phyloP scores from a whole-genome alignment of 129 eudicot genomes.

The Flaveria ramosissima region DNA sequence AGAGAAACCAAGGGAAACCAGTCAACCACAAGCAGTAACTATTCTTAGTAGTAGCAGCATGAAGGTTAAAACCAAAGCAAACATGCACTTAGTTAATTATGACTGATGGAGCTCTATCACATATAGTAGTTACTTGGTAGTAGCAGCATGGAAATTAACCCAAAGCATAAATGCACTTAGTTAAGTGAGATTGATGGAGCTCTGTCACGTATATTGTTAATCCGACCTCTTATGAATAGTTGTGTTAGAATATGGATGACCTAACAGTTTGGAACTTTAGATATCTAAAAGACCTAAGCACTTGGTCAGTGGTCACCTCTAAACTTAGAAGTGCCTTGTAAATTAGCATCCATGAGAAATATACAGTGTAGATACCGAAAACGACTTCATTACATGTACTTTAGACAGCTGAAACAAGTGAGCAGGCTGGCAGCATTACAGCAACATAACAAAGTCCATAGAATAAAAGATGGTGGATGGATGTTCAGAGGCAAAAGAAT shows the following conservation, averaged over 20 bases:
- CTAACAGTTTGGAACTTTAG: not conserved
- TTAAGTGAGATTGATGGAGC: not conserved
- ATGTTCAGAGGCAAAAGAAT: conserved; percentile 10
- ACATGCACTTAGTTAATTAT: not conserved
- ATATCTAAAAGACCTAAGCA: conserved; percentile 7
- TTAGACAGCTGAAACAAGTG: conserved; percentile 16
- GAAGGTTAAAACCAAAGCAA: not conserved
- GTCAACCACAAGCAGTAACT: conserved; percentile 6
- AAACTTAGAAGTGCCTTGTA: conserved; percentile 9
- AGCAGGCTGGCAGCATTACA: not conserved
- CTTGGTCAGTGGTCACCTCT: conserved; percentile 4
- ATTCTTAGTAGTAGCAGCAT: conserved; percentile 13
- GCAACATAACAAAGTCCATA: not conserved
- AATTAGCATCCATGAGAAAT: conserved; percentile 17
- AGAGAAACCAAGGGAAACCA: conserved; percentile 6
- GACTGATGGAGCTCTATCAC: not conserved
- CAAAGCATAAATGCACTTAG: not conserved
- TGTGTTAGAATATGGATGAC: not conserved
- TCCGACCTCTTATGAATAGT: not conserved
- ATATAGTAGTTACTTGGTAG: not conserved
- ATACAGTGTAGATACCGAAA: not conserved
- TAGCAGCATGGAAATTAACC: not conserved
- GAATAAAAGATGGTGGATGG: not conserved
- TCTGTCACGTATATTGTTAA: not conserved
- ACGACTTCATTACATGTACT: not conserved